A percentile compares a stretch with the other conserved stretches of the same genome.
phyloP scores from a whole-genome alignment of 768 basidiomycete genomes.

The Lentinus brumalis region DNA sequence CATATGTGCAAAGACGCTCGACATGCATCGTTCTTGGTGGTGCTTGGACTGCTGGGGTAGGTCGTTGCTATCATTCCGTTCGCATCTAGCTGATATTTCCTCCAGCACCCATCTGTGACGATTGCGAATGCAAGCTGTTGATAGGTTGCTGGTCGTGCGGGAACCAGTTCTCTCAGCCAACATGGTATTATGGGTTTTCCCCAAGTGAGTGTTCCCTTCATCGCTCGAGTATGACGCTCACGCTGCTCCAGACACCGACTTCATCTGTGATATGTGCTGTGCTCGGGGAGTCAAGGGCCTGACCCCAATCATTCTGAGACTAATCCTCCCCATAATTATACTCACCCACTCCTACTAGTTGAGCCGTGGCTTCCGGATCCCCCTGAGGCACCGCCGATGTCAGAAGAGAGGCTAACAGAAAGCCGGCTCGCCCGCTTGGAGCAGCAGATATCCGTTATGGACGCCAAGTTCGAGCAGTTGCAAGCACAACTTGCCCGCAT shows the following conservation, averaged over 20 bases:
- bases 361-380: not conserved
- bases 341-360: constrained; percentile 12
- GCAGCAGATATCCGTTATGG: constrained; percentile 3
- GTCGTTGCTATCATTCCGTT: not conserved
- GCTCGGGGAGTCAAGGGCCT: not conserved
- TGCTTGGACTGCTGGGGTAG: constrained; percentile 1
- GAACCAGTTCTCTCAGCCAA: constrained; percentile 2
- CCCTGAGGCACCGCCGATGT: not conserved
- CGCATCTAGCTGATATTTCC: not conserved
- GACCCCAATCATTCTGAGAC: not conserved
- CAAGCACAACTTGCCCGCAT: not conserved
- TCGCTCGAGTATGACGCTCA: not conserved
- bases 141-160: constrained; percentile 8
- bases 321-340: not conserved
- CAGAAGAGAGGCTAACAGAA: not conserved
- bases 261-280: constrained; percentile 7
- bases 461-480: constrained; percentile 6
- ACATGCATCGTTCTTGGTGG: not conserved
- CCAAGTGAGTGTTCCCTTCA: not conserved
- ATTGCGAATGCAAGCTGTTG: constrained; percentile 11
- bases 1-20: not conserved
- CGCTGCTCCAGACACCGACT: not conserved
- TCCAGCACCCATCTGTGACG: constrained; percentile 15
- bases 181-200: constrained; percentile 9
- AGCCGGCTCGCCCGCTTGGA: not conserved